Conservation (phyloP, 176 grass and related monocot species). For the Triticum timopheevii region DNA sequence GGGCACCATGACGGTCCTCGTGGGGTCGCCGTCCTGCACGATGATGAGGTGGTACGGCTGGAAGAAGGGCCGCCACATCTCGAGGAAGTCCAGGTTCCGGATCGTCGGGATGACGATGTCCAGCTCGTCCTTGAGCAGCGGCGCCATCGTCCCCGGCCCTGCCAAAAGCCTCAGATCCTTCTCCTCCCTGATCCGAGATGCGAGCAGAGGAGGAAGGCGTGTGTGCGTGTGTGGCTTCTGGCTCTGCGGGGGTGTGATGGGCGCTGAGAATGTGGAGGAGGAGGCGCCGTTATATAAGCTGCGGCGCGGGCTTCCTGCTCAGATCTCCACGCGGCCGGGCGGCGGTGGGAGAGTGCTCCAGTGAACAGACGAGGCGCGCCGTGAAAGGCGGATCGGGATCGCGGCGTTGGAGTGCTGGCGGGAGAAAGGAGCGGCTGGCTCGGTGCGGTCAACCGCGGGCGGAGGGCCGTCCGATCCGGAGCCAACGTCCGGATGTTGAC, state of each 20-base stretch:
- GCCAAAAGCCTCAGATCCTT: background rate
- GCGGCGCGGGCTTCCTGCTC: background rate
- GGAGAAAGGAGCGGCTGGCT: slow-evolving; percentile 30
- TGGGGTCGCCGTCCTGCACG: slow-evolving; percentile 79
- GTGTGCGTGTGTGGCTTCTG: slow-evolving; percentile 9
- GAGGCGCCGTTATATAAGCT: slow-evolving; percentile 11
- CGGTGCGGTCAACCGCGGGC: background rate
- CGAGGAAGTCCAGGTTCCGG: slow-evolving; percentile 78
- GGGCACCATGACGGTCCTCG: slow-evolving; percentile 65
- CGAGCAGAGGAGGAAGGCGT: background rate
- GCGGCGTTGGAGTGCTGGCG: slow-evolving; percentile 7
- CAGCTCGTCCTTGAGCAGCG: slow-evolving; percentile 68
- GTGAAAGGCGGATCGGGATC: slow-evolving; percentile 33
- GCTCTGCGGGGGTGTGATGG: slow-evolving; percentile 42
- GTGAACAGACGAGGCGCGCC: slow-evolving; percentile 1
- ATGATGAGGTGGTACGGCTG: slow-evolving; percentile 88
- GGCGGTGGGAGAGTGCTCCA: background rate
- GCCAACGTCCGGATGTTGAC: background rate
- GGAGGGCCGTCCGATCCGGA: background rate
- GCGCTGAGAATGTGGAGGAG: slow-evolving; percentile 33
- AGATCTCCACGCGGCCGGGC: slow-evolving; percentile 12
- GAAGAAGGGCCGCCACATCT: slow-evolving; percentile 90
- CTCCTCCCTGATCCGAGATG: slow-evolving; percentile 11
- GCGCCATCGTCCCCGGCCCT: slow-evolving; percentile 28
- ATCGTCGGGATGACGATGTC: slow-evolving; percentile 93